phyloP scores from a whole-genome alignment of 2,329 filamentous ascomycete species.

The Coniosporium tulheliwenetii region DNA sequence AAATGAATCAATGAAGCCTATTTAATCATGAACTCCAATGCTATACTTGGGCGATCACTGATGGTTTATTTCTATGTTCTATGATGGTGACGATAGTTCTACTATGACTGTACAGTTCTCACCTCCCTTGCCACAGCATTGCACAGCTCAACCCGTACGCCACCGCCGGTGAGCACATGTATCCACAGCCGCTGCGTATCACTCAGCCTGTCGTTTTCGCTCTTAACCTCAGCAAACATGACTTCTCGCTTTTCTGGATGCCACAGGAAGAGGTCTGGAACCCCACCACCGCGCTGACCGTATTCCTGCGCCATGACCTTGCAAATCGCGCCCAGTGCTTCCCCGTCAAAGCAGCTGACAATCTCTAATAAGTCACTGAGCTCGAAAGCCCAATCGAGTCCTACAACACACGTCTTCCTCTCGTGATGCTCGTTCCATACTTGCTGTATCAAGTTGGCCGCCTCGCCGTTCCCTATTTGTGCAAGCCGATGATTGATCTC shows the following conservation, averaged over 20 bases:
- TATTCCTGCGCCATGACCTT: slow-evolving; percentile 96
- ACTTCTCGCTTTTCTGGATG: slow-evolving; percentile 25
- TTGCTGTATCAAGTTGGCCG: slow-evolving; percentile 46
- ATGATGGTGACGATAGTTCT: background rate
- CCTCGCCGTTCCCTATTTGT: slow-evolving; percentile 72
- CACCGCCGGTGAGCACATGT: slow-evolving; percentile 74
- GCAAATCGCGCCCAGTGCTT: slow-evolving; percentile 68
- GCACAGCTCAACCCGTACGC: slow-evolving; percentile 71
- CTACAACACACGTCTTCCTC: slow-evolving; percentile 70
- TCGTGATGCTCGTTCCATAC: slow-evolving; percentile 56
- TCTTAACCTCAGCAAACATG: slow-evolving; percentile 32
- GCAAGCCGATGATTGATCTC: slow-evolving; percentile 82
- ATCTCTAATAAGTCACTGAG: slow-evolving; percentile 68
- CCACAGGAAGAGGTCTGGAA: slow-evolving; percentile 92
- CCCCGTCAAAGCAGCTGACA: slow-evolving; percentile 60
- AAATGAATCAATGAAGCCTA: too few relatives aligned
- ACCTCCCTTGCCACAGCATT: slow-evolving; percentile 46
- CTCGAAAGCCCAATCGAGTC: slow-evolving; percentile 80
- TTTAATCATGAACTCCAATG: too few relatives aligned
- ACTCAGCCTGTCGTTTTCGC: slow-evolving; percentile 74
- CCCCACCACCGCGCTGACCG: slow-evolving; percentile 65
- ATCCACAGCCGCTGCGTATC: slow-evolving; percentile 97
- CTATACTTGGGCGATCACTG: too few relatives aligned
- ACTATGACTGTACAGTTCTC: slow-evolving; percentile 7
- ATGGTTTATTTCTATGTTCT: too few relatives aligned